A percentile compares a stretch with the other conserved stretches of the same genome.
phyloP scores from a whole-genome alignment of 352 stramenopile genomes.

The Globisporangium recalcitrans region DNA sequence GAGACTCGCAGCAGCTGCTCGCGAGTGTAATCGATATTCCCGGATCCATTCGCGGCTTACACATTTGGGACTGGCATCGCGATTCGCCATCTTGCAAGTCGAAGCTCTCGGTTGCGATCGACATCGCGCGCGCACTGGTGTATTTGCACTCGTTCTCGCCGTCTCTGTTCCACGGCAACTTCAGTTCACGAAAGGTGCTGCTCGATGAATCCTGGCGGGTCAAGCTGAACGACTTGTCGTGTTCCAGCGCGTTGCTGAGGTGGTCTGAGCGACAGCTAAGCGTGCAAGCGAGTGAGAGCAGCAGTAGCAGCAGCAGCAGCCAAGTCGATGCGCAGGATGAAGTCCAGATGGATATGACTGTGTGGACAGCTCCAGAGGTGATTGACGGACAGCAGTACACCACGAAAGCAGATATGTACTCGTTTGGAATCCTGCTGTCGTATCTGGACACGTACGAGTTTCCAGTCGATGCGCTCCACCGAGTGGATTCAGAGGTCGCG shows the following conservation, averaged over 20 bases:
- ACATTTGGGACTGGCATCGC: conserved; percentile 25
- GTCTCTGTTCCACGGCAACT: conserved; percentile 35
- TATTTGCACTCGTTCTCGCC: conserved; percentile 45
- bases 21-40: background rate
- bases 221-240: conserved; percentile 42
- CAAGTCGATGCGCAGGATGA: conserved; percentile 7
- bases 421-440: conserved; percentile 33
- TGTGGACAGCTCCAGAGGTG: conserved; percentile 41
- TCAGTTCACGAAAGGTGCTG: conserved; percentile 43
- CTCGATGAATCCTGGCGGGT: conserved; percentile 31
- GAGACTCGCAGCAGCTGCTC: no score
- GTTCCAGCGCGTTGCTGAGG: conserved; percentile 31
- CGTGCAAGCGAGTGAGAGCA: conserved; percentile 2
- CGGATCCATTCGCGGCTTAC: background rate
- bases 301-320: conserved; percentile 1
- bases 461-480: conserved; percentile 24
- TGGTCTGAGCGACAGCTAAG: conserved; percentile 28
- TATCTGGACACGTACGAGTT: conserved; percentile 39
- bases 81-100: conserved; percentile 25
- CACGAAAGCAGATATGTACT: conserved; percentile 42
- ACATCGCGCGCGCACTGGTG: conserved; percentile 31
- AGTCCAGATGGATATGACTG: conserved; percentile 44
- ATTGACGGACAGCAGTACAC: conserved; percentile 43
- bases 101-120: conserved; percentile 37
- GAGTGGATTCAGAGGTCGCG: conserved; percentile 38